Conservation (phyloP, 202 grass and related monocot genomes). For the Musa balbisiana region DNA sequence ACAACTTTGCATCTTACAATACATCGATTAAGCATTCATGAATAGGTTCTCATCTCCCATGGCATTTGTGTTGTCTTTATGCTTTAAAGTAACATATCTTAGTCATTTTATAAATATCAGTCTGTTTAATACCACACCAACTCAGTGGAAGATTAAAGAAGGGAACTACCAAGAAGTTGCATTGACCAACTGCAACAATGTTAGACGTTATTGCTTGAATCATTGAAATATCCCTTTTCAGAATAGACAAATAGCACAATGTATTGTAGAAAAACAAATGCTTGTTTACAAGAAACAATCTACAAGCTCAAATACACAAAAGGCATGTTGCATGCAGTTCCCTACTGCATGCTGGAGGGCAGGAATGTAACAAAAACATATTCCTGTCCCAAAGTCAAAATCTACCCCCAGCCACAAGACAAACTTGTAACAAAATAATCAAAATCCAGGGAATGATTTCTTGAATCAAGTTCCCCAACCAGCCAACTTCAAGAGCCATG, state of each 20-base stretch:
- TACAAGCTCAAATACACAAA: slow-evolving; percentile 21
- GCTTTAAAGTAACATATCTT: no score
- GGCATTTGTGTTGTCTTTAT: no score
- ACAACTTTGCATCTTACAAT: no score
- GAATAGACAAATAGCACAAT: background rate
- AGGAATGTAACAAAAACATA: slow-evolving; percentile 75
- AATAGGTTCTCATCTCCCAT: no score
- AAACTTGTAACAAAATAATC: background rate
- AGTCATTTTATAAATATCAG: no score
- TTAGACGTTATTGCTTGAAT: no score
- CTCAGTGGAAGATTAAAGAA: no score
- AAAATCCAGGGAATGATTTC: background rate
- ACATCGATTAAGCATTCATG: no score
- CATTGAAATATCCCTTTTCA: background rate
- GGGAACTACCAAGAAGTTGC: no score
- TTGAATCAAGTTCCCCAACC: background rate
- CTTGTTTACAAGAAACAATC: slow-evolving; percentile 28
- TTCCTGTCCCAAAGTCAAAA: slow-evolving; percentile 22
- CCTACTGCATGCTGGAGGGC: slow-evolving; percentile 35
- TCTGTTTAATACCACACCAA: no score
- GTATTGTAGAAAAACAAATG: background rate
- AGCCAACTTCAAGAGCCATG: background rate
- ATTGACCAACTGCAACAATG: no score
- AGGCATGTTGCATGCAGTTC: slow-evolving; percentile 38
- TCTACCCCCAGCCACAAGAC: slow-evolving; percentile 9